Evolutionary conservation across 495 filamentous ascomycete genomes (phyloP).

Genomic region (Daldinia bambusicola): DNA sequence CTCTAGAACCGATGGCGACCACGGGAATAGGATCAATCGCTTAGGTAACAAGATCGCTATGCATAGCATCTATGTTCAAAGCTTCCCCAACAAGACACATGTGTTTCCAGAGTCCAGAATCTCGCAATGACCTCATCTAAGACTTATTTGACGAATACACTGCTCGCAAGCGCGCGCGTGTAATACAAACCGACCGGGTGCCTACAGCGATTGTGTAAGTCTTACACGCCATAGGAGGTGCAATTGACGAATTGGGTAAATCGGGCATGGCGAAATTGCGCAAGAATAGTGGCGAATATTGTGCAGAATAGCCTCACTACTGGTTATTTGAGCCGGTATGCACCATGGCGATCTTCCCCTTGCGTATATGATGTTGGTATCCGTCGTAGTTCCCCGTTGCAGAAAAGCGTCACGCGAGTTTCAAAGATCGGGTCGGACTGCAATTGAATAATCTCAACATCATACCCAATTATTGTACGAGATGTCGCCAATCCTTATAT

Average conservation of each 20-base stretch:
- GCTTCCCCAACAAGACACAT: conserved; percentile 24
- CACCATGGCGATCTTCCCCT: conserved; percentile 6
- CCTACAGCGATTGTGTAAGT: conserved; percentile 16
- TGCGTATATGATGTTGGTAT: conserved; percentile 5
- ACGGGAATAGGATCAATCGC: conserved; percentile 19
- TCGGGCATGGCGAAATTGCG: conserved; percentile 24
- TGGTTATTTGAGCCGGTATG: conserved; percentile 15
- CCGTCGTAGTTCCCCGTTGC: conserved; percentile 12
- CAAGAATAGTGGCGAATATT: conserved; percentile 30
- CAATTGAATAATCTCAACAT: conserved; percentile 29
- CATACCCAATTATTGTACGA: conserved; percentile 26
- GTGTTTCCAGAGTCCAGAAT: conserved; percentile 14
- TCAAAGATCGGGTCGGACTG: conserved; percentile 17
- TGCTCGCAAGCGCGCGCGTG: conserved; percentile 28
- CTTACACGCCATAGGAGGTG: conserved; percentile 34
- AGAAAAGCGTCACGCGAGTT: conserved; percentile 35
- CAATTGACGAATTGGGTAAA: conserved; percentile 27
- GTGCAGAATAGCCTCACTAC: conserved; percentile 7
- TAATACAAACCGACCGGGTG: conserved; percentile 7
- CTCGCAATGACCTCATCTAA: conserved; percentile 36
- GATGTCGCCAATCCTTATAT: conserved; percentile 35
- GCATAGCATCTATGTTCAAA: conserved; percentile 17
- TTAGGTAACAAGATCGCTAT: conserved; percentile 32
- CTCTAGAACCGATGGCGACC: conserved; percentile 10
- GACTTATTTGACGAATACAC: conserved; percentile 29